Evolutionary conservation across 1,139 yeast species (phyloP).

Genomic region (Debaryomyces subglobosus): DNA sequence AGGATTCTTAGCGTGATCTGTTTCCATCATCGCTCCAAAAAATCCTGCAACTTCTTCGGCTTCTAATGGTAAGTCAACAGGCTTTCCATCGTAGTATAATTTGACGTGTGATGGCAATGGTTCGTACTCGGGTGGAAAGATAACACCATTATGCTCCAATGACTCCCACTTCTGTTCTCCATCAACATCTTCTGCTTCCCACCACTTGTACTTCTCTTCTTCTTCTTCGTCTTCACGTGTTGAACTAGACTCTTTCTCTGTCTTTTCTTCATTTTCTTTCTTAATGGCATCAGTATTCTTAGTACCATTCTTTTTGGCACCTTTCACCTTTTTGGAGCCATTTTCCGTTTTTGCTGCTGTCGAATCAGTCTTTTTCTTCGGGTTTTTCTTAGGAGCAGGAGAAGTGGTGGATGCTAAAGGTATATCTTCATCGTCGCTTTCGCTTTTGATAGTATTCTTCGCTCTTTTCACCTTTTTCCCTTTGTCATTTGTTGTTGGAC

Average conservation of each 20-base stretch:
- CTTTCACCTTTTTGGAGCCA: slow-evolving; percentile 2
- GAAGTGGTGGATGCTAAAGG: slow-evolving; percentile 7
- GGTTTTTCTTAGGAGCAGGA: not conserved
- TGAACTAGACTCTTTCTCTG: slow-evolving; percentile 3
- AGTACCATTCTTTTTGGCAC: not conserved
- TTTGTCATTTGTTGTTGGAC: not conserved
- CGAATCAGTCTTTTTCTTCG: slow-evolving; percentile 2
- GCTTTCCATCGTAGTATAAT: slow-evolving; percentile 72
- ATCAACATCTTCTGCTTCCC: slow-evolving; percentile 79
- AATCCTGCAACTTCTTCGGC: slow-evolving; percentile 98
- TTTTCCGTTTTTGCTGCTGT: not conserved
- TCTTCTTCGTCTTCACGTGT: slow-evolving; percentile 34
- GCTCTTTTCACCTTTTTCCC: slow-evolving; percentile 5
- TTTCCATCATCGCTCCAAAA: slow-evolving; percentile 83
- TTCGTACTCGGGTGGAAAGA: slow-evolving; percentile 91
- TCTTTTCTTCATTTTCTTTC: slow-evolving; percentile 4
- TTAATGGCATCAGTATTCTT: not conserved
- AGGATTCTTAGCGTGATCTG: slow-evolving; percentile 88
- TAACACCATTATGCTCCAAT: slow-evolving; percentile 84
- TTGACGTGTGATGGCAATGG: slow-evolving; percentile 83
- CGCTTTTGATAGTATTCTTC: slow-evolving; percentile 7
- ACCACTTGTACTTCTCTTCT: slow-evolving; percentile 74
- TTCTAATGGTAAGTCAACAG: slow-evolving; percentile 69
- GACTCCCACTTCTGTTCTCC: slow-evolving; percentile 85
- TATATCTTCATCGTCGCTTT: slow-evolving; percentile 7